Evolutionary conservation across 2,329 filamentous ascomycete species (phyloP).

Genomic region (Phaeosphaeria sp.): DNA sequence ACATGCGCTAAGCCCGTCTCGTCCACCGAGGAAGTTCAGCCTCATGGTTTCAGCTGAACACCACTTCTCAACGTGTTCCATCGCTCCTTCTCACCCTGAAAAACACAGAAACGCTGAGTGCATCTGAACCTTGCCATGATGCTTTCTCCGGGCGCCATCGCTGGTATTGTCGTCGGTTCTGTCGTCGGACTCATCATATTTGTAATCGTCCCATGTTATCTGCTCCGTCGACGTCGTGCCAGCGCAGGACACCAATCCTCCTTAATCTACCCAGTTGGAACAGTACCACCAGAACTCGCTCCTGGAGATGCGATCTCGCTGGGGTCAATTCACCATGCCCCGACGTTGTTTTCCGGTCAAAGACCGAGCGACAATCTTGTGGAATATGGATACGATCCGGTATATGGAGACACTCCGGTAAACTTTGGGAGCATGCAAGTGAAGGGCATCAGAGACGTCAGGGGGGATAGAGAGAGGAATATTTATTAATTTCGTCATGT

Average conservation of each 20-base stretch:
- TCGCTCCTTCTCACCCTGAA: not conserved
- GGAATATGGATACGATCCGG: not conserved
- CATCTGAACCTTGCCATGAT: not conserved
- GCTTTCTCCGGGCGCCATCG: conserved; percentile 3
- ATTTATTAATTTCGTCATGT: too few species aligned
- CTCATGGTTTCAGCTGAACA: not conserved
- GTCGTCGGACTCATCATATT: conserved; percentile 1
- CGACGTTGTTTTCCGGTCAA: not conserved
- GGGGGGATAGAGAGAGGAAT: not conserved
- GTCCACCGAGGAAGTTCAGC: not conserved
- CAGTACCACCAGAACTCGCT: not conserved
- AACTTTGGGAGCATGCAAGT: conserved; percentile 2
- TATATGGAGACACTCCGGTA: not conserved
- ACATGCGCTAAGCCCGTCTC: not conserved
- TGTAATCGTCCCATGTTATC: not conserved
- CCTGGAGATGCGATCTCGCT: not conserved
- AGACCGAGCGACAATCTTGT: too few species aligned
- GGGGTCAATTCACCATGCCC: not conserved
- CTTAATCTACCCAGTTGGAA: not conserved
- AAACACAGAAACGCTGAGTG: not conserved
- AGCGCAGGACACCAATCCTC: not conserved
- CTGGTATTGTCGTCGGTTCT: conserved; percentile 1
- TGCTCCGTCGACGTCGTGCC: not conserved
- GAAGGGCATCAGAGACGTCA: not conserved
- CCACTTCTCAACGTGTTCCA: not conserved